Conservation (phyloP, 768 basidiomycete genomes). For the Trametopsis cervina region DNA sequence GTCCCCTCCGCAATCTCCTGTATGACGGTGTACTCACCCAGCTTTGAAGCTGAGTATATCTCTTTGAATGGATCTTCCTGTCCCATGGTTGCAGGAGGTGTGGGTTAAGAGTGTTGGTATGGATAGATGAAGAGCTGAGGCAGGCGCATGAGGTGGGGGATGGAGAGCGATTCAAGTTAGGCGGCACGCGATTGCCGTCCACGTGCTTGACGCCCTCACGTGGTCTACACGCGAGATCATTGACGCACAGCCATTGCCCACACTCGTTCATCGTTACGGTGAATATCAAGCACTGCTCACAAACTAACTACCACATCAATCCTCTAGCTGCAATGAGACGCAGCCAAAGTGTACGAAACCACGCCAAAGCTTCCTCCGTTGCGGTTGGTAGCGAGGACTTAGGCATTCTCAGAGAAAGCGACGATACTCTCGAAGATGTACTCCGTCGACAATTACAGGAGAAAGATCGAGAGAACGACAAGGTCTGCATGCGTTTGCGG, state of each 20-base stretch:
- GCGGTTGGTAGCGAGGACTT: slow-evolving; percentile 45
- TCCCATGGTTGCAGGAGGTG: slow-evolving; percentile 16
- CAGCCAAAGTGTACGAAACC: slow-evolving; percentile 4
- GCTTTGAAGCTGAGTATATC: slow-evolving; percentile 55
- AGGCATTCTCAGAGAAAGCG: slow-evolving; percentile 48
- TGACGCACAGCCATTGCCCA: too few species aligned
- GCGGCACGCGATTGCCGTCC: not conserved
- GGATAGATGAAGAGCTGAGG: not conserved
- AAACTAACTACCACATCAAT: not conserved
- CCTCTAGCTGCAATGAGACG: slow-evolving; percentile 6
- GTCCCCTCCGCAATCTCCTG: slow-evolving; percentile 92
- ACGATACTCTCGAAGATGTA: slow-evolving; percentile 53
- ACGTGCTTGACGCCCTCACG: not conserved
- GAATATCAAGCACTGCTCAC: too few species aligned
- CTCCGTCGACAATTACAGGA: slow-evolving; percentile 59
- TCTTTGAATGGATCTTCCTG: slow-evolving; percentile 22
- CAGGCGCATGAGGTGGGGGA: not conserved
- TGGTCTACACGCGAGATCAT: not conserved
- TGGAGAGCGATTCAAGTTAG: not conserved
- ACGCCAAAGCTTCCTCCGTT: slow-evolving; percentile 1
- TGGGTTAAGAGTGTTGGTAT: not conserved
- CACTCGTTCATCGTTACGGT: too few species aligned
- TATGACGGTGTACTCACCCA: slow-evolving; percentile 88
- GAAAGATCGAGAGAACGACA: slow-evolving; percentile 66
- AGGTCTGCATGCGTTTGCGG: slow-evolving; percentile 28